phyloP scores from a whole-genome alignment of 2,329 filamentous ascomycete species.

The Aspergillus felis region DNA sequence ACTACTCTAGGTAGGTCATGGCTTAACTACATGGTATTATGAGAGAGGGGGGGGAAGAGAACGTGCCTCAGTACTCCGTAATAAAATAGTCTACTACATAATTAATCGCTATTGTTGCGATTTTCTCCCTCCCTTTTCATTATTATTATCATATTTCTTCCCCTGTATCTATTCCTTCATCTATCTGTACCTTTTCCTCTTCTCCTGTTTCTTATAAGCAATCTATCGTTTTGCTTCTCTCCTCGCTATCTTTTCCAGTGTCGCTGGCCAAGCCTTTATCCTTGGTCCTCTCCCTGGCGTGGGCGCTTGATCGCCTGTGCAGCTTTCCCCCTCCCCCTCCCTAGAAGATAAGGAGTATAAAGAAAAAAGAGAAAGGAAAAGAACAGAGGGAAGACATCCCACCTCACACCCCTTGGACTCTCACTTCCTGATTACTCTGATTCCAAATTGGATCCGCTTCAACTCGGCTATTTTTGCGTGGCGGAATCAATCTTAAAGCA shows the following conservation, averaged over 20 bases:
- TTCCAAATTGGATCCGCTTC: not conserved
- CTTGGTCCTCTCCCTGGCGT: not conserved
- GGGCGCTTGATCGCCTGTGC: not conserved
- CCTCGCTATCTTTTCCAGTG: not conserved
- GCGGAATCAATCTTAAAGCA: not conserved
- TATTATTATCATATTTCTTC: slow-evolving; percentile 1
- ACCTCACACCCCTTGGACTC: not conserved
- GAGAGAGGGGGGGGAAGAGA: not conserved
- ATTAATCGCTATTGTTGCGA: not conserved
- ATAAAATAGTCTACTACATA: not conserved
- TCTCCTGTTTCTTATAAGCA: not conserved
- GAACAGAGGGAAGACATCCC: not conserved
- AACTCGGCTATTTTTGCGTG: not conserved
- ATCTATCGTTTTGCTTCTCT: slow-evolving; percentile 3
- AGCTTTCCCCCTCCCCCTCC: not conserved
- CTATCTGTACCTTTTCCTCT: slow-evolving; percentile 7
- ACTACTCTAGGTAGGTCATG: not conserved
- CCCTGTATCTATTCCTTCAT: slow-evolving; percentile 8
- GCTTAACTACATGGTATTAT: not conserved
- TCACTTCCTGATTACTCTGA: not conserved
- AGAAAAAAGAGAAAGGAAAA: not conserved
- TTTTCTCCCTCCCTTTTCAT: not conserved
- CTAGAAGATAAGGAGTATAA: not conserved
- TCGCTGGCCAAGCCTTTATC: slow-evolving; percentile 9
- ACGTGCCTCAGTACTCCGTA: not conserved